Percentiles rank a stretch among this genome's conserved stretches.
phyloP scores from a whole-genome alignment of 495 filamentous ascomycete genomes.

The Aspergillus coremiiformis region DNA sequence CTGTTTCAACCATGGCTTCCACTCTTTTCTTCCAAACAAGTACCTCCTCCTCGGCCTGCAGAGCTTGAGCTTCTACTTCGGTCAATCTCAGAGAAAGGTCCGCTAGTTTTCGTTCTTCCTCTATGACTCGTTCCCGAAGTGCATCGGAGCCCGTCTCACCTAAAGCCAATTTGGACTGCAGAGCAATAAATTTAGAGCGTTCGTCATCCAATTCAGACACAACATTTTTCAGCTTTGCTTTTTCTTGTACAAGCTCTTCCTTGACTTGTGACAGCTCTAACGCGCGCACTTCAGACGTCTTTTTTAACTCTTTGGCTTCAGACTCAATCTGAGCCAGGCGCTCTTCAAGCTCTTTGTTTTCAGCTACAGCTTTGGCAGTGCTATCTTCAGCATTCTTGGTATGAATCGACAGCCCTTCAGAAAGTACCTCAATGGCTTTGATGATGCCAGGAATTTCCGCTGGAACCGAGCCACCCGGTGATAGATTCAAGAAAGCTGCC shows the following conservation, averaged over 20 bases:
- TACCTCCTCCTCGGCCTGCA: constrained; percentile 59
- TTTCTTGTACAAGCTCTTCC: constrained; percentile 46
- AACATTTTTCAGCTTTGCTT: constrained; percentile 49
- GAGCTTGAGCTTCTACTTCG: constrained; percentile 56
- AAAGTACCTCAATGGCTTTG: constrained; percentile 55
- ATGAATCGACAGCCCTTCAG: constrained; percentile 48
- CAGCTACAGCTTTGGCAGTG: constrained; percentile 27
- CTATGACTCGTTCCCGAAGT: constrained; percentile 59
- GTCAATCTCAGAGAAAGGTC: constrained; percentile 57
- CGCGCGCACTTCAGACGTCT: constrained; percentile 39
- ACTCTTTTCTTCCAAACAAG: constrained; percentile 51
- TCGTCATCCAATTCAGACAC: constrained; percentile 60
- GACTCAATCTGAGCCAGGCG: constrained; percentile 36
- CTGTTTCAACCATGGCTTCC: constrained; percentile 43
- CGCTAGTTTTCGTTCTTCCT: constrained; percentile 58
- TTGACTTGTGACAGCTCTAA: constrained; percentile 30
- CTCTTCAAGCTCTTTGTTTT: constrained; percentile 44
- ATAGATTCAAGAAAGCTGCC: constrained; percentile 55
- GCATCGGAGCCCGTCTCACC: constrained; percentile 75
- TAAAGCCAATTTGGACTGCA: constrained; percentile 62
- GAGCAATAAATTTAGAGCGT: constrained; percentile 52
- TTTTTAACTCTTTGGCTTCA: constrained; percentile 34
- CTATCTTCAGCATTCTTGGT: constrained; percentile 35
- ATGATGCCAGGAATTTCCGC: constrained; percentile 51
- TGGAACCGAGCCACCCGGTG: constrained; percentile 48